A percentile compares a stretch with the other conserved stretches of the same genome.
Evolutionary conservation across 495 filamentous ascomycete species (phyloP).

Genomic region (Xylaria longipes): DNA sequence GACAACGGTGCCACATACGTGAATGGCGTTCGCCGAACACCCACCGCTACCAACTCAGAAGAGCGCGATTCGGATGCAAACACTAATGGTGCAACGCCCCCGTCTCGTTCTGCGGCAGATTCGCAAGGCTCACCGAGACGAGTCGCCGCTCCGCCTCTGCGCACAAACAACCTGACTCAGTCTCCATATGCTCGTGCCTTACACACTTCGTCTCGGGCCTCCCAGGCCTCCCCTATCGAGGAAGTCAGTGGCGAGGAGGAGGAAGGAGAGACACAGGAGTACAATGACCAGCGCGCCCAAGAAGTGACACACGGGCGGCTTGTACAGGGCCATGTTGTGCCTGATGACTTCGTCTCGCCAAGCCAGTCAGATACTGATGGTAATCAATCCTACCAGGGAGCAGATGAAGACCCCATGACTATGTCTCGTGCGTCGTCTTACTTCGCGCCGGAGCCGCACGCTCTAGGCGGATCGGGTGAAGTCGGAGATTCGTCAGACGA

Average conservation of each 20-base stretch:
- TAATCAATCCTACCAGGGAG: slow-evolving; percentile 39
- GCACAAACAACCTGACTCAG: slow-evolving; percentile 35
- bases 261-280: slow-evolving; percentile 67
- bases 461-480: slow-evolving; percentile 83
- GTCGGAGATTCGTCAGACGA: slow-evolving; percentile 83
- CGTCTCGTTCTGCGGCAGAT: slow-evolving; percentile 42
- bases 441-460: slow-evolving; percentile 63
- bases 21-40: slow-evolving; percentile 35
- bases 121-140: slow-evolving; percentile 49
- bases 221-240: slow-evolving; percentile 46
- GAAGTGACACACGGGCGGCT: slow-evolving; percentile 92
- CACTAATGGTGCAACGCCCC: slow-evolving; percentile 29
- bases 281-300: slow-evolving; percentile 82
- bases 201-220: slow-evolving; percentile 39
- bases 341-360: slow-evolving; percentile 88
- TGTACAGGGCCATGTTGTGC: slow-evolving; percentile 95
- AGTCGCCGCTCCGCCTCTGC: slow-evolving; percentile 38
- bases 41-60: slow-evolving; percentile 27
- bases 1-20: slow-evolving; percentile 34
- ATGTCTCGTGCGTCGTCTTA: slow-evolving; percentile 63
- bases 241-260: slow-evolving; percentile 54
- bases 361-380: slow-evolving; percentile 64
- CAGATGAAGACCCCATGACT: slow-evolving; percentile 63
- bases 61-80: slow-evolving; percentile 34
- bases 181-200: slow-evolving; percentile 42